Conservation (phyloP, 768 basidiomycete genomes). For the Suillus variegatus region DNA sequence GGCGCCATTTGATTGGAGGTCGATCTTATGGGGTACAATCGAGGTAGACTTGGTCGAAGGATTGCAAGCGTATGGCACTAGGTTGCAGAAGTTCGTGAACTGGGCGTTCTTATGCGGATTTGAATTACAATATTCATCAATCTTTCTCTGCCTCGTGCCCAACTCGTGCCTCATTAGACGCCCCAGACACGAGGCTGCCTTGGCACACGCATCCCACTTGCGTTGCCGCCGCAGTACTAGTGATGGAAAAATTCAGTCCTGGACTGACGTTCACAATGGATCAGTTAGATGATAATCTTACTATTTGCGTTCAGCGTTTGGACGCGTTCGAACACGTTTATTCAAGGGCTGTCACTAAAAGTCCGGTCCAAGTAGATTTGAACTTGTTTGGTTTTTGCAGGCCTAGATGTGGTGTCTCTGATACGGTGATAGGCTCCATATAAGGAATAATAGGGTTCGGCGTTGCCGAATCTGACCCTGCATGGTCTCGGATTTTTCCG, state of each 20-base stretch:
- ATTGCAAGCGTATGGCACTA: background rate
- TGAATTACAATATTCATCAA: background rate
- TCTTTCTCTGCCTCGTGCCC: background rate
- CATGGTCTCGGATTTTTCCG: no score
- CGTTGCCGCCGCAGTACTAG: background rate
- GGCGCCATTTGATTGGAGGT: background rate
- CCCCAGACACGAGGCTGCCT: background rate
- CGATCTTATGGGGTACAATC: background rate
- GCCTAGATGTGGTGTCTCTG: no score
- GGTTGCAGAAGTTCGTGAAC: background rate
- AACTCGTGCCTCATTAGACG: background rate
- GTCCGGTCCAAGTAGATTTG: constrained; percentile 10
- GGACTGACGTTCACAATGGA: no score
- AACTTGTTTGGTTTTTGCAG: constrained; percentile 15
- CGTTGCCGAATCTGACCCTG: no score
- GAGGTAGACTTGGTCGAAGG: background rate
- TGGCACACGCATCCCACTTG: background rate
- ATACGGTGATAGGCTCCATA: no score
- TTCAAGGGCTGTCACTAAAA: no score
- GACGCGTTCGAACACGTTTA: no score
- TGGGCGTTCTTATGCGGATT: background rate
- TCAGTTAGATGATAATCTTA: no score
- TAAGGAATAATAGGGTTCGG: no score
- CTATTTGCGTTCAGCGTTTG: no score
- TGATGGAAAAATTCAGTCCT: constrained; percentile 25